Evolutionary conservation across 108 stramenopile genomes (phyloP), one percentile per base, ranked within the genome.

Genomic region (Asterionellopsis glacialis): DNA sequence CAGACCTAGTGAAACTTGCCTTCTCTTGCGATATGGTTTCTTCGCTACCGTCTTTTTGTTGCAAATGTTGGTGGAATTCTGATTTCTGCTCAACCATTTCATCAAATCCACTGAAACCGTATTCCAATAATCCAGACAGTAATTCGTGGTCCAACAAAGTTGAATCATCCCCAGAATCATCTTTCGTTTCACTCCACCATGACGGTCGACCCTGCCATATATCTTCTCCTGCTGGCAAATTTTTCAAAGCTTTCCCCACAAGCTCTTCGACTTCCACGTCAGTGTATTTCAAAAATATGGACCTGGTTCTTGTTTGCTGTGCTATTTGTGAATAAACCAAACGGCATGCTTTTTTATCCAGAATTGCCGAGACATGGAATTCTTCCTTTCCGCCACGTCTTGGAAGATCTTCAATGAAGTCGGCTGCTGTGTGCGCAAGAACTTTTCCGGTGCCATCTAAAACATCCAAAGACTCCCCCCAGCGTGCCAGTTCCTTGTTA

Each of bases 291-390:
- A 62, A 40, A 26, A 87, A 80, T 44, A 92, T 48, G 1, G 76
- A 76, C 28, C 91, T 64, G 11, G 87, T 65, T 54, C 85, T 64
- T n/a, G 82, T 68, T 24, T 87, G 72, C 64, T 87, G 65, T 1
- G 85, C 69, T 38, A 85, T 74, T 58, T 92, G 91, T 58, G 61
- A 63, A 23, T 74, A 74, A 0, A 92, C 71, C 18, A 80, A 73
- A n/a, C 77, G 52, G 64, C 85, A 84, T 15, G 70, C 70, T 23
- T 68, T 68, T 63, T 85, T 83, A 23, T 86, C 80, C 59, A 92
- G 57, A 18, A 79, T 64, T 9, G 85, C 74, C 1, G 84, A 74
- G 57, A 80, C 69, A 9, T 33, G 22, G 6, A 66, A 61, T 38
- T 65, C 49, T 16, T 65, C 56, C 11, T 74, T 66, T 15, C 72